phyloP scores from a whole-genome alignment of 768 basidiomycete species.

The Podaxis rugospora region DNA sequence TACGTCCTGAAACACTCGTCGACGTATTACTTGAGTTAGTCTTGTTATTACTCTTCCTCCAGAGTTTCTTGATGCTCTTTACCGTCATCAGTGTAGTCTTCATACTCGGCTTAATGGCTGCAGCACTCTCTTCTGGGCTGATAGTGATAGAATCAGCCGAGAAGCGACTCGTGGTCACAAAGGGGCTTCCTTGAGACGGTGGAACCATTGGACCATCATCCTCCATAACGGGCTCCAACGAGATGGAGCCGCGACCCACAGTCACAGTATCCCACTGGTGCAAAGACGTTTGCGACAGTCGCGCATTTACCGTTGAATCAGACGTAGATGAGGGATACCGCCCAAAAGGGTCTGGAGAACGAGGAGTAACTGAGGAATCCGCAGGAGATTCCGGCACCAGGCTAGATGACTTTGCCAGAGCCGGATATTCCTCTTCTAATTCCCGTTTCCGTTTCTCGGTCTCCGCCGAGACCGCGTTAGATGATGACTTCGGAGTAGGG shows the following conservation, averaged over 20 bases:
- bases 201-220: conserved; percentile 7
- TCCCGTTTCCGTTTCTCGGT: conserved; percentile 44
- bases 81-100: conserved; percentile 64
- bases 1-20: conserved; percentile 22
- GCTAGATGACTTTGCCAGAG: conserved; percentile 35
- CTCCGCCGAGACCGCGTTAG: conserved; percentile 33
- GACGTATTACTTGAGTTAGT: conserved; percentile 25
- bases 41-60: conserved; percentile 69
- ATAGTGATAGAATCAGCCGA: conserved; percentile 60
- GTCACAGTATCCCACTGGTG: conserved; percentile 40
- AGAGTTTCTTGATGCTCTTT: conserved; percentile 69
- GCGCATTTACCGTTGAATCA: conserved; percentile 16
- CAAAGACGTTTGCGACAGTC: conserved; percentile 24
- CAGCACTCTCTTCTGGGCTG: conserved; percentile 29
- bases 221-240: conserved; percentile 12
- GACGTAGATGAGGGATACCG: conserved; percentile 53
- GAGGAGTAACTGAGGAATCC: conserved; percentile 66
- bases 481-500: conserved; percentile 19
- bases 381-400: conserved; percentile 19
- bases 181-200: conserved; percentile 17
- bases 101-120: conserved; percentile 32
- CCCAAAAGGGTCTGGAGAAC: conserved; percentile 83
- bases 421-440: conserved; percentile 44
- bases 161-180: conserved; percentile 57
- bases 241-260: conserved; percentile 14